Evolutionary conservation across 148 eudicot species (phyloP).

Genomic region (Cornus suecica): DNA sequence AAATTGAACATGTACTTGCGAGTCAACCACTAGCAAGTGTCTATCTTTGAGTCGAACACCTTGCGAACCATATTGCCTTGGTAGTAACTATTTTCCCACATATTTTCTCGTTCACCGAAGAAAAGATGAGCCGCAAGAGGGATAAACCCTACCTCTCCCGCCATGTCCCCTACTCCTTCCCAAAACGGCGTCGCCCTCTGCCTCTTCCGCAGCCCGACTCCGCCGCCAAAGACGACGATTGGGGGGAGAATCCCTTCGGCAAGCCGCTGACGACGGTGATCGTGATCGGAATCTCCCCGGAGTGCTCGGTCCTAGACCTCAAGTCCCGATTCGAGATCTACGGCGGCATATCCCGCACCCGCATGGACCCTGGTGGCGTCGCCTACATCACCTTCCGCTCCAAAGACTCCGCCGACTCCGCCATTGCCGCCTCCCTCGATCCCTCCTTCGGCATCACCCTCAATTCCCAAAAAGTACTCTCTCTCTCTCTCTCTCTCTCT

Average conservation of each 20-base stretch:
- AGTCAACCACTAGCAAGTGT: no score
- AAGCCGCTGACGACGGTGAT: conserved; percentile 28
- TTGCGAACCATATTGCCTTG: not conserved
- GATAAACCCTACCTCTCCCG: conserved; percentile 26
- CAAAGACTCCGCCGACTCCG: conserved; percentile 49
- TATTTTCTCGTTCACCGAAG: not conserved
- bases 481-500: not conserved
- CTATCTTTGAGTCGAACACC: no score
- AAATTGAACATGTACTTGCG: no score
- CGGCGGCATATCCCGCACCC: conserved; percentile 57
- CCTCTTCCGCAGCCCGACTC: conserved; percentile 24
- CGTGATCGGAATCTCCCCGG: conserved; percentile 52
- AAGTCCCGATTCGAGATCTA: conserved; percentile 75
- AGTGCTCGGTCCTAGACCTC: conserved; percentile 64
- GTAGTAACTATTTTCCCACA: not conserved
- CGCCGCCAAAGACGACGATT: no score
- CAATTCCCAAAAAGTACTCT: conserved; percentile 41
- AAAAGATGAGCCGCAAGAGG: not conserved
- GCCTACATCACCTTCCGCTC: conserved; percentile 63
- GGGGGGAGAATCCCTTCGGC: conserved; percentile 25
- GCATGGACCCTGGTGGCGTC: conserved; percentile 40
- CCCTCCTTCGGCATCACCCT: conserved; percentile 56
- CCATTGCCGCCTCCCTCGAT: conserved; percentile 49
- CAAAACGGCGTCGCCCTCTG: conserved; percentile 64
- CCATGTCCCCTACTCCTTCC: conserved; percentile 50